phyloP scores from a whole-genome alignment of 2,329 filamentous ascomycete genomes.

The Huntiella omanensis region DNA sequence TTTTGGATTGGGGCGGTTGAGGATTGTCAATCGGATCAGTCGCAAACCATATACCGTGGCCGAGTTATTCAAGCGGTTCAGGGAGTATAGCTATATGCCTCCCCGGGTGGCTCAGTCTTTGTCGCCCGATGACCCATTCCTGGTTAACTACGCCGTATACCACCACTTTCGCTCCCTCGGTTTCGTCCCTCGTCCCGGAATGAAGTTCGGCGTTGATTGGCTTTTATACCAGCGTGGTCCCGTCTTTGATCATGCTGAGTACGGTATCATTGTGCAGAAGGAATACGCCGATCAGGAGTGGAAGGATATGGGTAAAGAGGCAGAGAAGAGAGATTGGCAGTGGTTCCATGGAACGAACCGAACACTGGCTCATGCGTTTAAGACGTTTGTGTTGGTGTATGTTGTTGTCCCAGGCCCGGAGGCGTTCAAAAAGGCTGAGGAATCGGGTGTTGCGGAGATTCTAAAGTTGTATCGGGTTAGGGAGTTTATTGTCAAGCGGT shows the following conservation, averaged over 20 bases:
- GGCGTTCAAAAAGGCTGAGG: conserved; percentile 24
- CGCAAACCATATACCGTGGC: conserved; percentile 28
- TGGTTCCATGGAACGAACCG: conserved; percentile 82
- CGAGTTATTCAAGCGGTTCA: conserved; percentile 47
- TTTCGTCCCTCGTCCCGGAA: conserved; percentile 80
- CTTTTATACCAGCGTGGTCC: conserved; percentile 87
- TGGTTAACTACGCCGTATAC: conserved; percentile 75
- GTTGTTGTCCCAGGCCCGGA: conserved; percentile 68
- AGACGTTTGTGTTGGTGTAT: conserved; percentile 76
- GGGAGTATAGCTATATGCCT: conserved; percentile 52
- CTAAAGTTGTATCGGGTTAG: conserved; percentile 56
- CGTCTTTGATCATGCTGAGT: conserved; percentile 88
- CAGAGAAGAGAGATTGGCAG: conserved; percentile 44
- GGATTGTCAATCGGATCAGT: conserved; percentile 34
- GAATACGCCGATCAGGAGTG: conserved; percentile 46
- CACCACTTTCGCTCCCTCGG: conserved; percentile 92
- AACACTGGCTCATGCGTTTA: conserved; percentile 75
- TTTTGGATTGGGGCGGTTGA: conserved; percentile 60
- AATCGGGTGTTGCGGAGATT: conserved; percentile 39
- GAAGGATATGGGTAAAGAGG: conserved; percentile 35
- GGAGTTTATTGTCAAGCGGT: conserved; percentile 66
- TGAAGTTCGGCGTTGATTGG: conserved; percentile 91
- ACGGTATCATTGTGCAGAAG: conserved; percentile 68
- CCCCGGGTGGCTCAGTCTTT: conserved; percentile 24
- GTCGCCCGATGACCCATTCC: conserved; percentile 62